A percentile compares a stretch with the other conserved stretches of the same genome.
These are phyloP conservation scores for Colletotrichum tabaci DNA, from an alignment of 2,329 filamentous ascomycete genomes.

Conservation along the genomic window DNA sequence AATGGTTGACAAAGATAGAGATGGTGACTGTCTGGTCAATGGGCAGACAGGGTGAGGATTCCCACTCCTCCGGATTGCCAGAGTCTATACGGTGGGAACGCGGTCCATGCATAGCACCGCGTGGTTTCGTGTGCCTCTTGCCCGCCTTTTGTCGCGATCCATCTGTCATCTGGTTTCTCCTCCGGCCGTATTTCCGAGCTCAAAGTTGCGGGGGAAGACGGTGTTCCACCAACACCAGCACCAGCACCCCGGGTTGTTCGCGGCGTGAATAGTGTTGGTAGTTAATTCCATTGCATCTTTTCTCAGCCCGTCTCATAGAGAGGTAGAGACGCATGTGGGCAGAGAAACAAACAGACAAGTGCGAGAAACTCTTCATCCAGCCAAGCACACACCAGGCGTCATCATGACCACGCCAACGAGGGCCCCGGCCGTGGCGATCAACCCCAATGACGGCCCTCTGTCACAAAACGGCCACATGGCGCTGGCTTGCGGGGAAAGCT, in stretches of 20 bases:
- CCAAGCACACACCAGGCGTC: conserved; percentile 26
- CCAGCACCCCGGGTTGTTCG: neutral
- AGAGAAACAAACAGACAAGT: too few relatives aligned
- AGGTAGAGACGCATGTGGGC: too few relatives aligned
- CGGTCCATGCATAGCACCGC: conserved; percentile 24
- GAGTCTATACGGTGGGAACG: conserved; percentile 18
- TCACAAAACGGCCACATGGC: conserved; percentile 32
- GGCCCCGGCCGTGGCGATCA: conserved; percentile 13
- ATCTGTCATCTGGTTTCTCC: conserved; percentile 3
- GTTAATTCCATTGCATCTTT: neutral
- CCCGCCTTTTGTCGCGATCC: conserved; percentile 22
- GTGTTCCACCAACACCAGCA: neutral
- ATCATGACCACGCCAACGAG: conserved; percentile 34
- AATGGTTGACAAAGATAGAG: neutral
- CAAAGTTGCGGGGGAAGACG: conserved; percentile 27
- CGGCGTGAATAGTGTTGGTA: neutral
- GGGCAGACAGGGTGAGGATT: neutral
- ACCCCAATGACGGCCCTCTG: conserved; percentile 7
- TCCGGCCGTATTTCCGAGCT: neutral
- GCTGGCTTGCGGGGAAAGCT: conserved; percentile 28
- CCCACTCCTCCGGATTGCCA: neutral
- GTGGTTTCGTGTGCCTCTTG: conserved; percentile 13
- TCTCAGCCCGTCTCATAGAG: neutral
- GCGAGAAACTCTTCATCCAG: neutral
- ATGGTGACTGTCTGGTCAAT: neutral